Base-by-base conservation (phyloP, 805 yeast genomes). In the Jamesozyma jinghongensis region DNA sequence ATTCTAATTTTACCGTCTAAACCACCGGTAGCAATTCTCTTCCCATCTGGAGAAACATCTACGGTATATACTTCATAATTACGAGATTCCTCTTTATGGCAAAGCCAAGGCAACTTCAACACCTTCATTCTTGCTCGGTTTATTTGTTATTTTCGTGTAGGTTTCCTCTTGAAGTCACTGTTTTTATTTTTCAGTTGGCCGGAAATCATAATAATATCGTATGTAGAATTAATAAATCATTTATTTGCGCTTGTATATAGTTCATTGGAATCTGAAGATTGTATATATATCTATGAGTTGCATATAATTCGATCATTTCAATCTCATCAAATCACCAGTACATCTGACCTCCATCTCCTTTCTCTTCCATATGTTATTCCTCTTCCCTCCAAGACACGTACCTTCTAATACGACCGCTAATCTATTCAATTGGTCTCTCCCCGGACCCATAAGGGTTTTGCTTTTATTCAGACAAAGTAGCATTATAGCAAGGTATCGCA, bases 11-110 rank as follows among this genome's bases (percentile, higher is more conserved):
- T 86, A 0, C 97, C 96, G 63, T 90, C 90, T 31, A 83, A 63
- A 1, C 97, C 98, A 14, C 97, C 98, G 1, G 97, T 81, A 1
- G 97, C 98, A 19, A 90, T 59, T 41, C 95, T 66, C 36, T 77
- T 61, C 1, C 95, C 95, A 63, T 86, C 94, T 0, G 85, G 76
- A 46, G 85, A 81, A 3, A 85, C 80, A 41, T 79, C 77, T 4
- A 88, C 74, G 1, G 97, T 78, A 57, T 87, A 92, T 13, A 94
- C 82, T 56, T 90, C 97, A 53, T 79, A 79, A 49, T 75, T 76
- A 44, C 85, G 73, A 50, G 77, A 77, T 54, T 86, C 96, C 58
- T 86, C 97, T 68, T 59, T 63, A 50, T 79, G 88, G 34, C 68
- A 68, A 43, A 82, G 70, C 90, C 90, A 81, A 26, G 85, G 79